Evolutionary conservation across 495 filamentous ascomycete genomes (phyloP).

Genomic region (Immersiella caudata): DNA sequence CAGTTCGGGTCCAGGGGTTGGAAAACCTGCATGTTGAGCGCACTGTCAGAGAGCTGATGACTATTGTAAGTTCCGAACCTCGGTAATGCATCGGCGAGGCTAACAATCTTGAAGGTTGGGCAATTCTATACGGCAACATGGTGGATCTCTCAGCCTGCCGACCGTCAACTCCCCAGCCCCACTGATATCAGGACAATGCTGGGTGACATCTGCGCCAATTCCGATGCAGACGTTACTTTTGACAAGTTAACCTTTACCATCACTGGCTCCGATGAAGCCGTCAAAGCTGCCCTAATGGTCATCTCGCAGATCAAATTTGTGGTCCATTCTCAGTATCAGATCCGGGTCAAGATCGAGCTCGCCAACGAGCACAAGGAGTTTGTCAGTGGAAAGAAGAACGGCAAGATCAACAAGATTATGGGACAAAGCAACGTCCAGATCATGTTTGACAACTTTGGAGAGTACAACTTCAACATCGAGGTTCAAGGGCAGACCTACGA

Average conservation of each 20-base stretch:
- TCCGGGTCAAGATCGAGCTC: conserved; percentile 96
- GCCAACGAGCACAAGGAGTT: conserved; percentile 99
- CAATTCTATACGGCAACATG: conserved; percentile 98
- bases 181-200: conserved; percentile 86
- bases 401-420: conserved; percentile 99
- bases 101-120: conserved; percentile 61
- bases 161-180: conserved; percentile 69
- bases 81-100: not conserved
- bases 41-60: conserved; percentile 93
- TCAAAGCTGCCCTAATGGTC: conserved; percentile 89
- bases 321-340: conserved; percentile 82
- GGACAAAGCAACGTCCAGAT: conserved; percentile 98
- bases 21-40: conserved; percentile 93
- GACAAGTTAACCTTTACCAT: conserved; percentile 93
- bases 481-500: conserved; percentile 90
- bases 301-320: conserved; percentile 91
- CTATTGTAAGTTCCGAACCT: conserved; percentile 62
- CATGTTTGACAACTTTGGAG: conserved; percentile 97
- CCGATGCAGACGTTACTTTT: conserved; percentile 90
- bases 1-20: conserved; percentile 86
- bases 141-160: conserved; percentile 83
- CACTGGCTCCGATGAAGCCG: conserved; percentile 91
- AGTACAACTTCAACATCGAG: conserved; percentile 99
- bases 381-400: conserved; percentile 98
- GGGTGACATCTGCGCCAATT: conserved; percentile 93